phyloP scores from a whole-genome alignment of 768 basidiomycete species.

The Pulveroboletus sp. region DNA sequence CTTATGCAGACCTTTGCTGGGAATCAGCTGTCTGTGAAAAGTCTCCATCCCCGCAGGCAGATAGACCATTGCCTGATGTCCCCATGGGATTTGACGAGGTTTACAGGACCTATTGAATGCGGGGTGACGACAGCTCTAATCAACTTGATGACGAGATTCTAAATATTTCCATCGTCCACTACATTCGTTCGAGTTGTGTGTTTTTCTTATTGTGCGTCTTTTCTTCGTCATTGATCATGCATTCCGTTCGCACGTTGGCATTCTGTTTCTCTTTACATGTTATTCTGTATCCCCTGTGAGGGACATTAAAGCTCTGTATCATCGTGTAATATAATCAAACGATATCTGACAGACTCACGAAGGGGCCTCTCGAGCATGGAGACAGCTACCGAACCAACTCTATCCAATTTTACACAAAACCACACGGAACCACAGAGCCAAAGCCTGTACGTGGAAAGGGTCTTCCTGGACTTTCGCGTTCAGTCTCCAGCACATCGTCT shows the following conservation, averaged over 20 bases:
- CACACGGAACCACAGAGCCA: not conserved
- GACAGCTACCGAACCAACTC: not conserved
- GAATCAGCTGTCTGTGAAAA: constrained; percentile 22
- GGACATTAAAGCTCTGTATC: not conserved
- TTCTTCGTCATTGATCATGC: not conserved
- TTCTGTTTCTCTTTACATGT: constrained; percentile 4
- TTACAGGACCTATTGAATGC: constrained; percentile 11
- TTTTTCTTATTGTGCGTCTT: not conserved
- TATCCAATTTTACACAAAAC: not conserved
- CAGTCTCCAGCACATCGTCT: not conserved
- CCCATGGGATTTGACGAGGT: constrained; percentile 27
- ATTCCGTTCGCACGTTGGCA: constrained; percentile 3
- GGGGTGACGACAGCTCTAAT: constrained; percentile 4
- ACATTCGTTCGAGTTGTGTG: constrained; percentile 10
- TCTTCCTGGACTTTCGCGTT: constrained; percentile 7
- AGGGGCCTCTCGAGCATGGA: not conserved
- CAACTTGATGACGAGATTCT: not conserved
- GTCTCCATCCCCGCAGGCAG: not conserved
- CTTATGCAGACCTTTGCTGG: constrained; percentile 30
- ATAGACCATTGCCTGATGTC: constrained; percentile 24
- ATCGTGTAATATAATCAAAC: constrained; percentile 1
- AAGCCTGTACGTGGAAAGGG: not conserved
- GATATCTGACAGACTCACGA: not conserved
- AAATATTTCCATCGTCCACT: not conserved
- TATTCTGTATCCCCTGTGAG: not conserved